phyloP scores from a whole-genome alignment of 352 stramenopile species.

The Lagenidium sp. region DNA sequence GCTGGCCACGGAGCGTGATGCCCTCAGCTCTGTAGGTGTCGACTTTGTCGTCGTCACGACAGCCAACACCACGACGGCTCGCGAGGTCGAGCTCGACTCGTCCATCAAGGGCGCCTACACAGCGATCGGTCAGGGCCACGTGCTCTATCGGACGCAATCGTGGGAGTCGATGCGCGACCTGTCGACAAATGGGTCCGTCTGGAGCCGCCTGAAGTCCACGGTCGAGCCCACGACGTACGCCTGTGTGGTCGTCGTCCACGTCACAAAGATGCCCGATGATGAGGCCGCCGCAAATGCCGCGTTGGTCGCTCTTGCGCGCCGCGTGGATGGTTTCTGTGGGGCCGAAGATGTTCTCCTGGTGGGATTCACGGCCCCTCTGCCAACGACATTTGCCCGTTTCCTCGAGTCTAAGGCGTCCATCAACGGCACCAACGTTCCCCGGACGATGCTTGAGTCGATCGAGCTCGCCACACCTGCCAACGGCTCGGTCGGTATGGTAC shows the following conservation, averaged over 20 bases:
- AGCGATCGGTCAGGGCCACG: not conserved
- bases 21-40: too few species aligned
- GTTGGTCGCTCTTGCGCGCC: not conserved
- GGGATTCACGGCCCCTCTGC: conserved; percentile 6
- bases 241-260: conserved; percentile 2
- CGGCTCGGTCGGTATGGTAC: not conserved
- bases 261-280: not conserved
- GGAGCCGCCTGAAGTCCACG: conserved; percentile 6
- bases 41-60: conserved; percentile 11
- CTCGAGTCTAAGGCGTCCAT: conserved; percentile 5
- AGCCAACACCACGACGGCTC: not conserved
- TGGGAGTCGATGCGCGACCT: conserved; percentile 10
- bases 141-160: conserved; percentile 2
- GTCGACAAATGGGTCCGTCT: conserved; percentile 1
- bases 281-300: too few species aligned
- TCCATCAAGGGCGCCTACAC: conserved; percentile 2
- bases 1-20: too few species aligned
- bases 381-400: conserved; percentile 4
- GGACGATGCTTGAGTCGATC: conserved; percentile 4
- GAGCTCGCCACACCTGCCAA: not conserved
- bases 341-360: conserved; percentile 7
- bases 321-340: conserved; percentile 7
- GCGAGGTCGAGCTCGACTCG: not conserved
- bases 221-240: not conserved
- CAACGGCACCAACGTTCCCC: conserved; percentile 8